Evolutionary conservation across 495 filamentous ascomycete species (phyloP), one percentile per base, ranked within the genome.

Genomic region (Neurospora discreta): DNA sequence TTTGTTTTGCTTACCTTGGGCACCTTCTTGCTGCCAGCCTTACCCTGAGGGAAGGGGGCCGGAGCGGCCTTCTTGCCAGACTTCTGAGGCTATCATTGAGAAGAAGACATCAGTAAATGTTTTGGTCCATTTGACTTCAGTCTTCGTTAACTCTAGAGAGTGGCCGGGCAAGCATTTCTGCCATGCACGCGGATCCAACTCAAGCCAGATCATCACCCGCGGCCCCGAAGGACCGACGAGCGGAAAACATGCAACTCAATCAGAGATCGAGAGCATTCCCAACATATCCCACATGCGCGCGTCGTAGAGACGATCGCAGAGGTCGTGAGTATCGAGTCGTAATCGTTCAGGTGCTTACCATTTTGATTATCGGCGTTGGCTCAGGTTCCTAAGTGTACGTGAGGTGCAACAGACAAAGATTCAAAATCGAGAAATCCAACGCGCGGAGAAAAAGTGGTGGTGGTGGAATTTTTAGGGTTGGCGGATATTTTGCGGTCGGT

Each of bases 31-130:
- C 88, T 86, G 80, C 92, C 92, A 85, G 95, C 93, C 90, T 92
- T 96, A 72, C 88, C 88, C 85, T 94, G 91, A 76, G 95, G 93
- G 90, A 97, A 98, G 78, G 96, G 96, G 85, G 95, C 92, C 80
- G 95, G 88, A 74, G 96, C 94, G 85, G 91, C 87, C 86, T 95
- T 97, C 91, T 95, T 97, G 87, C 93, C 93, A 85, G 90, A 84
- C 88, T 95, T 98, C 77, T 92, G 91, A 91, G 96, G 94, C 96
- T 98, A 87, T 97, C 96, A 99, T 99, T 94, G 95, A 99, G 96
- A 91, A 94, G 90, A 94, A 95, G 89, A 90, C 85, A 93, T 97
- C 91, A 96, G 92, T 90, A 88, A 91, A 89, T 89, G 85, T 85
- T 82, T 87, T 73, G 52, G 90, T 87, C 91, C 52, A 65, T 92